Conservation (phyloP, 2,329 filamentous ascomycete species). For the Trematosphaeria pertusa region DNA sequence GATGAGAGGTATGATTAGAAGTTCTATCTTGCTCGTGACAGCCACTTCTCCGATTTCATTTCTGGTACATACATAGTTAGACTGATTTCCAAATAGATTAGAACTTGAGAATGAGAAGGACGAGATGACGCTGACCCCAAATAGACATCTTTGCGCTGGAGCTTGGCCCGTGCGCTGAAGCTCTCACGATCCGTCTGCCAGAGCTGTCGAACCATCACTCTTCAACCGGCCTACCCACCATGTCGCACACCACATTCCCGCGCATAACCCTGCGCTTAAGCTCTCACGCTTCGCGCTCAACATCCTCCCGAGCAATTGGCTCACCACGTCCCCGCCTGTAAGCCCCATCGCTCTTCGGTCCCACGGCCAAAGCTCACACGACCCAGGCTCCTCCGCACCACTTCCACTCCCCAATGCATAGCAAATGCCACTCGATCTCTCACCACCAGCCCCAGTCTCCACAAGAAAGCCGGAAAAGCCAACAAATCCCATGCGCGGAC, state of each 20-base stretch:
- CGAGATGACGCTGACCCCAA: background rate
- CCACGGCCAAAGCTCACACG: conserved; percentile 6
- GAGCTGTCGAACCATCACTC: conserved; percentile 6
- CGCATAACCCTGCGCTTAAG: conserved; percentile 28
- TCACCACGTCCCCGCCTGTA: conserved; percentile 34
- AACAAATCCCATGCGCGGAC: conserved; percentile 47
- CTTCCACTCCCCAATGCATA: conserved; percentile 17
- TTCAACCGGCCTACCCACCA: conserved; percentile 16
- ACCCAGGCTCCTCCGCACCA: conserved; percentile 6
- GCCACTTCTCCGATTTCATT: too few species aligned
- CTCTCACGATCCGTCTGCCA: conserved; percentile 7
- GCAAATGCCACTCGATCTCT: conserved; percentile 43
- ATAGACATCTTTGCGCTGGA: too few species aligned
- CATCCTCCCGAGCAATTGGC: conserved; percentile 28
- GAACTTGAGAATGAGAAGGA: too few species aligned
- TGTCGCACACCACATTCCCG: conserved; percentile 35
- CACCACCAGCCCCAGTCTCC: conserved; percentile 49
- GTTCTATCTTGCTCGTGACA: too few species aligned
- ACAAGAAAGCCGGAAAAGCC: conserved; percentile 63
- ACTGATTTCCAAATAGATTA: too few species aligned
- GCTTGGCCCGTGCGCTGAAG: conserved; percentile 11
- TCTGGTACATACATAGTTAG: too few species aligned
- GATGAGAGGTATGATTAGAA: too few species aligned
- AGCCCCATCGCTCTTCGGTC: conserved; percentile 13
- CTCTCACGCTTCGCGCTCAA: conserved; percentile 19